Evolutionary conservation across 805 yeast species (phyloP), one percentile per base, ranked within the genome.

Genomic region (Sugiyamaella smithiae): DNA sequence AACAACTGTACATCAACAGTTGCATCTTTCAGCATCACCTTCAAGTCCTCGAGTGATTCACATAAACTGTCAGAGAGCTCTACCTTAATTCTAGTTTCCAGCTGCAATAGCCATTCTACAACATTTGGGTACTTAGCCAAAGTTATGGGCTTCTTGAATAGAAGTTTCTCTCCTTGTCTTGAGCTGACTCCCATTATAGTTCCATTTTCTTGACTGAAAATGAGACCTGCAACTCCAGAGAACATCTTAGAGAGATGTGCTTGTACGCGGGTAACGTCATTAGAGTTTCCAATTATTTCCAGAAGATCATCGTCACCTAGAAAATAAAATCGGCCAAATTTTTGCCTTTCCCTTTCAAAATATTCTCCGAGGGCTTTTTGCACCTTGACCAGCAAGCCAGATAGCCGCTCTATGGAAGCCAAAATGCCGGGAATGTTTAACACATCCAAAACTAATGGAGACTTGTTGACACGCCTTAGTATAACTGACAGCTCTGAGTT

Each of bases 241-340:
- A 85, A 89, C 82, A 89, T 76, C 58, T 85, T 86, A 41, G 72
- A 70, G 43, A 89, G 66, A 58, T 84, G 89, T 40, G 71, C 74
- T 14, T 82, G 80, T 3, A 83, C 70, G 5, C 71, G 55, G 1
- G 40, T 36, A 1, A 78, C 57, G 54, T 82, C 76, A 4, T 62
- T 67, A 0, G 80, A 68, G 45, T 82, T 76, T 1, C 97, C 96
- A 29, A 91, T 76, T 33, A 91, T 76, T 52, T 88, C 95, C 28
- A 91, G 68, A 25, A 91, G 67, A 62, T 91, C 97, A 51, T 89
- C 96, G 62, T 91, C 91, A 4, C 97, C 97, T 23, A 91, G 68
- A 61, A 91, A 90, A 59, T 84, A 89, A 48, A 89, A 83, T 41
- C 97, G 73, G 0, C 96, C 90, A 58, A 85, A 91, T 1, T 73